Evolutionary conservation across 2,329 filamentous ascomycete species (phyloP).

Genomic region (Neurospora crassa): DNA sequence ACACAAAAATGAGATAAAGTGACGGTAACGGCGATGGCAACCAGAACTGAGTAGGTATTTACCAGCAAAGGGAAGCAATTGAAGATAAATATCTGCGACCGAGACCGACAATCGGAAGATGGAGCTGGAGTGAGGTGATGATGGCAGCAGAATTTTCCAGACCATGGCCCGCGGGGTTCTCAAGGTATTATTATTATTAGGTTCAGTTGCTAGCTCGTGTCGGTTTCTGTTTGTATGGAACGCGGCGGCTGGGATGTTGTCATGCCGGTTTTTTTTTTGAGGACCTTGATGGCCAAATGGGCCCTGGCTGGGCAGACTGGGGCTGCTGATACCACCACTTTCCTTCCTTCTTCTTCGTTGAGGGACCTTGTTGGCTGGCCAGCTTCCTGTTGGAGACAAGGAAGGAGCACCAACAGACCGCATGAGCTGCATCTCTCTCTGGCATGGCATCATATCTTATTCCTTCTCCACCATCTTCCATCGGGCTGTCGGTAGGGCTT

Average conservation of each 20-base stretch:
- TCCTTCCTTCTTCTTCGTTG: neutral
- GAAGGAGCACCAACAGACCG: neutral
- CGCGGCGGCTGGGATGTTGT: neutral
- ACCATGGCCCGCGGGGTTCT: neutral
- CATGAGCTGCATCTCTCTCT: neutral
- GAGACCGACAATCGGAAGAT: neutral
- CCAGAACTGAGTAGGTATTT: neutral
- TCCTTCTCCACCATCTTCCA: neutral
- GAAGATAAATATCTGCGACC: neutral
- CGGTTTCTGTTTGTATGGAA: neutral
- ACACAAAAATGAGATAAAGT: neutral
- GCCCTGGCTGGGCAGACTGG: neutral
- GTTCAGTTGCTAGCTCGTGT: neutral
- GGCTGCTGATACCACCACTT: neutral
- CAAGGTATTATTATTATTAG: neutral
- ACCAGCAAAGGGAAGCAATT: neutral
- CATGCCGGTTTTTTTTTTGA: neutral
- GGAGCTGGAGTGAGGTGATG: neutral
- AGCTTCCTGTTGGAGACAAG: neutral
- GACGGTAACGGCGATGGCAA: neutral
- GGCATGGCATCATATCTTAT: neutral
- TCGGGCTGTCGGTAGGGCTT: neutral
- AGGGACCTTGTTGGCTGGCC: neutral
- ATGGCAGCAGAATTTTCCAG: neutral
- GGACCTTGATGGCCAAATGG: neutral